phyloP scores from a whole-genome alignment of 1,139 yeast species.

The Kodamaea alishanica region DNA sequence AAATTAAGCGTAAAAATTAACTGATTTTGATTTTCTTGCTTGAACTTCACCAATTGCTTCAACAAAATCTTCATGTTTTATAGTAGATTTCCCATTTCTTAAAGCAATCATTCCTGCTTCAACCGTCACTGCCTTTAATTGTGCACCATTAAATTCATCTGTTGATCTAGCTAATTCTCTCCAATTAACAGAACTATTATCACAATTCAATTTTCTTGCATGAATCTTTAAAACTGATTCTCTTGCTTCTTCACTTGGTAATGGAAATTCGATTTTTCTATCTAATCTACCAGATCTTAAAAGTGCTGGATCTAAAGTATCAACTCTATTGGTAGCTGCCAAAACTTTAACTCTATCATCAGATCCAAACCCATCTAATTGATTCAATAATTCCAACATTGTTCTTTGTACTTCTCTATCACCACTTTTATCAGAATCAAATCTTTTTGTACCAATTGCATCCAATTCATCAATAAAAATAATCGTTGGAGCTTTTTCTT shows the following conservation, averaged over 20 bases:
- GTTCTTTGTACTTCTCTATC: conserved; percentile 99
- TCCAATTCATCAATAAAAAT: conserved; percentile 97
- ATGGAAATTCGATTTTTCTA: conserved; percentile 94
- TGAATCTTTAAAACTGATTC: conserved; percentile 95
- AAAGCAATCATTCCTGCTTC: conserved; percentile 99
- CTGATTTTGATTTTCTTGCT: conserved; percentile 92
- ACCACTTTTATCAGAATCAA: conserved; percentile 95
- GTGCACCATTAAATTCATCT: conserved; percentile 98
- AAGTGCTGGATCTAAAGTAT: conserved; percentile 94
- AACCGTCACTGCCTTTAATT: conserved; percentile 94
- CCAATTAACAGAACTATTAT: conserved; percentile 86
- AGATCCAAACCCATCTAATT: conserved; percentile 96
- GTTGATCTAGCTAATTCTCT: conserved; percentile 96
- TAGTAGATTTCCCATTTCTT: conserved; percentile 87
- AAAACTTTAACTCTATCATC: conserved; percentile 96
- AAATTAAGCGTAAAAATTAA: conserved; percentile 83
- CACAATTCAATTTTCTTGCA: conserved; percentile 94
- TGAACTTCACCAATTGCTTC: conserved; percentile 98
- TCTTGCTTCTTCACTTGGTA: conserved; percentile 96
- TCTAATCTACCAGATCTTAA: conserved; percentile 96
- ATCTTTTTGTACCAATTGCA: conserved; percentile 98
- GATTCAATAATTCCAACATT: conserved; percentile 94
- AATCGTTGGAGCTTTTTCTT: conserved; percentile 97
- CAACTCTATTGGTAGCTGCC: conserved; percentile 98
- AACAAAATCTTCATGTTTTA: conserved; percentile 96